Base-by-base conservation (phyloP, 352 stramenopile species). In the Saprolegnia parasitica region DNA sequence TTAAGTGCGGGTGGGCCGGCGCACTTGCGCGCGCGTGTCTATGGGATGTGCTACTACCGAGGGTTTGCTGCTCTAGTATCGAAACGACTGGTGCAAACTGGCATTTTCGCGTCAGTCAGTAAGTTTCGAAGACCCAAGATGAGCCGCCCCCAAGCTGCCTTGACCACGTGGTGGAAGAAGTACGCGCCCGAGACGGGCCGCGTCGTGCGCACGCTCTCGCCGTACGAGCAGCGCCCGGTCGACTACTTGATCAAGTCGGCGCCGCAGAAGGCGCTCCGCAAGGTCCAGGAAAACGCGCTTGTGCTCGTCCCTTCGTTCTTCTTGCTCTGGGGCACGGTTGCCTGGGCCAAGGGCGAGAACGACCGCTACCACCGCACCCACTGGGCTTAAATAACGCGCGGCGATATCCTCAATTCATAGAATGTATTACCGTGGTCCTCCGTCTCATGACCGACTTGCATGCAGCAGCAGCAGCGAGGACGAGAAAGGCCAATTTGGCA, bases 211-310 rank as follows among this genome's bases (percentile, higher is more conserved):
- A 79, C 88, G 71, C 70, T 93, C 62, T 91, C 83, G 57, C 85
- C 85, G 42, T 83, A 88, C 67, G 81, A 90, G 72, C 29, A 86
- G 56, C 73, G 87, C 75, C 81, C 83, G 5, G 75, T 93, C 45
- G 78, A 79, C 72, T 84, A 76, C 73, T 74, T 93, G 18, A 87
- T 93, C 71, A 77, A 77, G 67, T 82, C 85, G 52, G 79, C 89
- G 54, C 85, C 85, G 39, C 75, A 79, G 74, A 93, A 93, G 81
- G 87, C 83, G 5, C 54, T 91, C 29, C 83, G 83, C 75, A 93
- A 93, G 78, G 79, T 93, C 67, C 79, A 83, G 71, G 85, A 93
- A 76, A 93, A 93, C 75, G 83, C 78, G 58, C 70, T 81, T 40
- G 71, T 90, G 70, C 79, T 93, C 42, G 82, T 93, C 57, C 85